Evolutionary conservation across 2,329 filamentous ascomycete species (phyloP).

Genomic region (Fusarium pseudonygamai): DNA sequence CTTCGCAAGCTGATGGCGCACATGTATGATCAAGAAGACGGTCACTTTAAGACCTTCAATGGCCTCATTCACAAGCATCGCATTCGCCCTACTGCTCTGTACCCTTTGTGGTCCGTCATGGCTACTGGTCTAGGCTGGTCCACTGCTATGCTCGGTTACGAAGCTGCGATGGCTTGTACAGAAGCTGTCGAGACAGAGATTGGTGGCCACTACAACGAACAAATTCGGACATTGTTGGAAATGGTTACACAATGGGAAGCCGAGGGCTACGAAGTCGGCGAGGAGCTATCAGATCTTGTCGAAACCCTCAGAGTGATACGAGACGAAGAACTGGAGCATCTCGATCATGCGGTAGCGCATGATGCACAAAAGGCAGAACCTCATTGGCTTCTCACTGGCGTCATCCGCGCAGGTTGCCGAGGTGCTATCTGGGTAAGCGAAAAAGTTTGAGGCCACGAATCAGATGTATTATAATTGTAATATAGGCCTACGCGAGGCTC

Average conservation of each 20-base stretch:
- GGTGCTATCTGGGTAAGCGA: constrained; percentile 94
- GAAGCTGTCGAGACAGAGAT: constrained; percentile 99
- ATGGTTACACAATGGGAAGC: constrained; percentile 82
- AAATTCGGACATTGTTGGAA: constrained; percentile 82
- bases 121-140: constrained; percentile 87
- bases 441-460: constrained; percentile 60
- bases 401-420: constrained; percentile 89
- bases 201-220: constrained; percentile 92
- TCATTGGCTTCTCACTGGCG: constrained; percentile 86
- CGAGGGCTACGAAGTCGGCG: constrained; percentile 81
- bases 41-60: constrained; percentile 89
- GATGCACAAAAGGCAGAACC: constrained; percentile 91
- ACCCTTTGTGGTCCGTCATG: constrained; percentile 85
- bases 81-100: constrained; percentile 90
- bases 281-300: constrained; percentile 79
- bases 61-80: constrained; percentile 83
- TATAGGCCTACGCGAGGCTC: constrained; percentile 18
- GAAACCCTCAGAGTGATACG: constrained; percentile 81
- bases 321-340: constrained; percentile 95
- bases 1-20: constrained; percentile 92
- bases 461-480: constrained; percentile 44
- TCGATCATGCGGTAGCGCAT: constrained; percentile 94
- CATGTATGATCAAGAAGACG: constrained; percentile 97
- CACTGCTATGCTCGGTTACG: constrained; percentile 87
- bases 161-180: constrained; percentile 98